Percentiles rank a stretch among this genome's conserved stretches.
These are phyloP conservation scores for Pleoardoris graminearum DNA, from an alignment of 2,329 filamentous ascomycete species.

Conservation along the genomic window DNA sequence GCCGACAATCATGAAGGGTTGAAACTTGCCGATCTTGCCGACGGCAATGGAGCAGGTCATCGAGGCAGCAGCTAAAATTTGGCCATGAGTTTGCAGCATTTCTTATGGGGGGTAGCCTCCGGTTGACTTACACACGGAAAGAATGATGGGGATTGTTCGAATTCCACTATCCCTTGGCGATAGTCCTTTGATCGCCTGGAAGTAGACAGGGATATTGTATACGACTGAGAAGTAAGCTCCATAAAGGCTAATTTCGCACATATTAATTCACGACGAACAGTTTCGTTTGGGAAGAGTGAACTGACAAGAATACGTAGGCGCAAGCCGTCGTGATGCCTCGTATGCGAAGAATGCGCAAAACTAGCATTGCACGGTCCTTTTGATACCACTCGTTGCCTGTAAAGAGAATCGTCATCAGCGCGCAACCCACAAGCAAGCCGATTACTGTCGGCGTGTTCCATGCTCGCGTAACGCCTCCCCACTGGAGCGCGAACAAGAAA, in stretches of 20 bases:
- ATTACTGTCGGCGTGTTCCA: constrained; percentile 45
- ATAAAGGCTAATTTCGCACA: constrained; percentile 11
- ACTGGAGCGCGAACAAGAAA: constrained; percentile 52
- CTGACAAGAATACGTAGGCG: neutral
- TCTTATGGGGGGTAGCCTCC: too few species aligned
- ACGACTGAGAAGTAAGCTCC: neutral
- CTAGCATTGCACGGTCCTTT: constrained; percentile 48
- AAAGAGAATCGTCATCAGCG: constrained; percentile 39
- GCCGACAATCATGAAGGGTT: neutral
- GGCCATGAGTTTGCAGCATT: too few species aligned
- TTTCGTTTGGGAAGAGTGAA: neutral
- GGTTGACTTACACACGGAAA: neutral
- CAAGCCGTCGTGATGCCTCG: constrained; percentile 36
- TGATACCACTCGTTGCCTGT: constrained; percentile 41
- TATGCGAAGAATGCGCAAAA: constrained; percentile 45
- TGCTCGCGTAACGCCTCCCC: constrained; percentile 37
- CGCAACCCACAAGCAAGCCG: constrained; percentile 45
- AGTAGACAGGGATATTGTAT: constrained; percentile 55
- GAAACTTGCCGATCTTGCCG: too few species aligned
- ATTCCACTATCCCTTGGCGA: constrained; percentile 37
- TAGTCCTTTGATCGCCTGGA: constrained; percentile 47
- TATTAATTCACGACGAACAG: too few species aligned
- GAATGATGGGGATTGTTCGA: constrained; percentile 23
- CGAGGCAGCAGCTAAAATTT: too few species aligned
- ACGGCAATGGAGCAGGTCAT: too few species aligned